A percentile compares a stretch with the other conserved stretches of the same genome.
These are phyloP conservation scores for Luffa aegyptiaca DNA, from an alignment of 306 rosid species.

Conservation along the genomic window DNA sequence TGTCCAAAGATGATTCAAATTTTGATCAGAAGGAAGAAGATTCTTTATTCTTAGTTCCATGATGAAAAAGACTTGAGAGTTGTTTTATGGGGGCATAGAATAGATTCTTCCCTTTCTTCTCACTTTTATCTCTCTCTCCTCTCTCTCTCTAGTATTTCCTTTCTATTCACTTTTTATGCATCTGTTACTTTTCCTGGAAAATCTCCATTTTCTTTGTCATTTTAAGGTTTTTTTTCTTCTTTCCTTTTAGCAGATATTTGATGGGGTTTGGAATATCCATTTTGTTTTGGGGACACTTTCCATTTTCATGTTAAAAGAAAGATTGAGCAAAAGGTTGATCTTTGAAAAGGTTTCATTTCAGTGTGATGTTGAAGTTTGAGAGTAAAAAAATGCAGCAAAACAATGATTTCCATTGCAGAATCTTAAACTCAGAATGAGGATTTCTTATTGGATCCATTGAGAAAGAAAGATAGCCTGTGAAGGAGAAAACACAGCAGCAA, in stretches of 20 bases:
- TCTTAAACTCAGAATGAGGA: neutral
- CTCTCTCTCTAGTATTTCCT: slow-evolving; percentile 25
- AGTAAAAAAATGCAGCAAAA: neutral
- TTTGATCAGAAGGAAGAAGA: slow-evolving; percentile 5
- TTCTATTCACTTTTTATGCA: slow-evolving; percentile 2
- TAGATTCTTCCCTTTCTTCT: slow-evolving; percentile 57
- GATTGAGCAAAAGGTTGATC: neutral
- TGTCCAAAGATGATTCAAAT: slow-evolving; percentile 26
- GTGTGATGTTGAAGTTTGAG: neutral
- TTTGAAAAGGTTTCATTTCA: neutral
- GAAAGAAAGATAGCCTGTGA: neutral
- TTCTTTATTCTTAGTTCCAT: slow-evolving; percentile 8
- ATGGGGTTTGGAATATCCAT: slow-evolving; percentile 9
- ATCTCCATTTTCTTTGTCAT: neutral
- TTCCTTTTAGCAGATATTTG: neutral
- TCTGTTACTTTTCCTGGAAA: neutral
- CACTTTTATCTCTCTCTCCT: slow-evolving; percentile 36
- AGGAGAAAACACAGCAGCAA: neutral
- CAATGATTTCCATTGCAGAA: neutral
- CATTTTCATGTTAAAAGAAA: neutral
- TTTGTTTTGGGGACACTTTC: neutral
- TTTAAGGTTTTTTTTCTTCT: neutral
- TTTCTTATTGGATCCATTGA: neutral
- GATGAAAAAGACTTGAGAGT: neutral
- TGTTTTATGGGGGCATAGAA: slow-evolving; percentile 36